A percentile compares a stretch with the other conserved stretches of the same genome.
Conservation (phyloP, 2,329 filamentous ascomycete genomes). For the Aspergillus calidoustus region DNA sequence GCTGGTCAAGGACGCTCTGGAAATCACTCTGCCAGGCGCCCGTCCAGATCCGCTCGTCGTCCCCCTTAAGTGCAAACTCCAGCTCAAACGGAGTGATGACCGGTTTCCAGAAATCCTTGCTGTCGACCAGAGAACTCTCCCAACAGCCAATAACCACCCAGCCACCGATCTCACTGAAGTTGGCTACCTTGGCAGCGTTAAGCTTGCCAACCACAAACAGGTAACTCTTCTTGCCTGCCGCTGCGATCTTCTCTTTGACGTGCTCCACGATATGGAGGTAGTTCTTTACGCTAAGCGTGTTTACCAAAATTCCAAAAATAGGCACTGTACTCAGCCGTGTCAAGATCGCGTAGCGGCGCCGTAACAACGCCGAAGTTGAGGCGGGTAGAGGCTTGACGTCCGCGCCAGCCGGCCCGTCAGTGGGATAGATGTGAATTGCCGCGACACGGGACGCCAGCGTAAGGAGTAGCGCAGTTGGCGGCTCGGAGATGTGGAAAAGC, state of each 20-base stretch:
- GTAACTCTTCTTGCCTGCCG: slow-evolving; percentile 91
- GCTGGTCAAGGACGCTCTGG: slow-evolving; percentile 63
- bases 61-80: slow-evolving; percentile 73
- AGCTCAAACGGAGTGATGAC: slow-evolving; percentile 96
- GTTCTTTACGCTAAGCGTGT: slow-evolving; percentile 89
- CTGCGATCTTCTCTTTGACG: slow-evolving; percentile 72
- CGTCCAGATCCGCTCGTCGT: slow-evolving; percentile 80
- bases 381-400: slow-evolving; percentile 51
- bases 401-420: slow-evolving; percentile 41
- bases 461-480: slow-evolving; percentile 80
- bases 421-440: slow-evolving; percentile 77
- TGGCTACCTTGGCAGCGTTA: slow-evolving; percentile 93
- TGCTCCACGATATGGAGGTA: slow-evolving; percentile 81
- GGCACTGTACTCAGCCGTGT: slow-evolving; percentile 78
- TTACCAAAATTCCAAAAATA: slow-evolving; percentile 92
- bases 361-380: slow-evolving; percentile 64
- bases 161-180: slow-evolving; percentile 91
- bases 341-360: slow-evolving; percentile 85
- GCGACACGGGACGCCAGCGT: slow-evolving; percentile 83
- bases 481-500: slow-evolving; percentile 83
- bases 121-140: slow-evolving; percentile 92
- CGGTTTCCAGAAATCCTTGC: slow-evolving; percentile 83
- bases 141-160: slow-evolving; percentile 99
- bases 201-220: slow-evolving; percentile 96
- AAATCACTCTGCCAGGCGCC: slow-evolving; percentile 90